Evolutionary conservation across 305 asterid species (phyloP).

Genomic region (Fraxinus albicans): DNA sequence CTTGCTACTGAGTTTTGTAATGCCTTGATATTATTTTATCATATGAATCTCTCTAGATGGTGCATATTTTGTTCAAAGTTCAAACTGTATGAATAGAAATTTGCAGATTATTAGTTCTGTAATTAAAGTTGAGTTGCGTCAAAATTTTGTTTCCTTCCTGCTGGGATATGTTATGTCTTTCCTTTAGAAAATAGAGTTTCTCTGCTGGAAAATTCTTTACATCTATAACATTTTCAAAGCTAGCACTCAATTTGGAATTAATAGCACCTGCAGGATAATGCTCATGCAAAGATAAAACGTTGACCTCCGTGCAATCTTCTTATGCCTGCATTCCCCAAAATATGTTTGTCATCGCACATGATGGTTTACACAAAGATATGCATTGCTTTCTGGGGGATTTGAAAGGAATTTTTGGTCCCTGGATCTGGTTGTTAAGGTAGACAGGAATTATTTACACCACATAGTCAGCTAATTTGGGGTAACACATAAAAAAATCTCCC

Average conservation of each 20-base stretch:
- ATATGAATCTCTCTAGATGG: neutral
- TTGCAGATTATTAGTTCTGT: conserved; percentile 1
- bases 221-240: neutral
- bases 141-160: conserved; percentile 10
- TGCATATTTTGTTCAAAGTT: conserved; percentile 10
- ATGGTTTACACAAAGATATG: neutral
- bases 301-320: neutral
- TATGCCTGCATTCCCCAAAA: neutral
- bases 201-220: neutral
- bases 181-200: neutral
- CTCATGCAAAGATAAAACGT: neutral
- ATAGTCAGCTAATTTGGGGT: neutral
- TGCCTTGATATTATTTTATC: neutral
- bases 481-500: neutral
- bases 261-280: neutral
- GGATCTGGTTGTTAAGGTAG: neutral
- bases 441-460: neutral
- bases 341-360: neutral
- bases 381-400: neutral
- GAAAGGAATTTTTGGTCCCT: neutral
- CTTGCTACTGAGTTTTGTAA: conserved; percentile 24
- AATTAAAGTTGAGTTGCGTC: conserved; percentile 9
- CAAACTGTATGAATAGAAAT: neutral
- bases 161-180: neutral
- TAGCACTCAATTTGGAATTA: neutral